A percentile compares a stretch with the other conserved stretches of the same genome.
phyloP scores from a whole-genome alignment of 78 protist genomes.

The Dictyostelium firmibasis region DNA sequence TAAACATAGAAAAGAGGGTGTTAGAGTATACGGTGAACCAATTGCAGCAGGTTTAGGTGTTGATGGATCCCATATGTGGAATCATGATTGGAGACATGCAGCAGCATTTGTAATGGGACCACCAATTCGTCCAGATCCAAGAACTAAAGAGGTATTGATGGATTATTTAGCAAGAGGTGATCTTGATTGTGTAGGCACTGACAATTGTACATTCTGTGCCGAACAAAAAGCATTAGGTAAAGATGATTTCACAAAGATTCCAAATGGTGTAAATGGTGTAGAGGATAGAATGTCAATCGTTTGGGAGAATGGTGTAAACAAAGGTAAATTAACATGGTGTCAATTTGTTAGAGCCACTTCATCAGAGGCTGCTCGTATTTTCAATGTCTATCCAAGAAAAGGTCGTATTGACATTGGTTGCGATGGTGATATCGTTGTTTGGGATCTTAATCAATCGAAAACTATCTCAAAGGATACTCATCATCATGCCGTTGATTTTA shows the following conservation, averaged over 20 bases:
- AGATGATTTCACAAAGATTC: constrained; percentile 90
- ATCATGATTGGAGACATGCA: constrained; percentile 91
- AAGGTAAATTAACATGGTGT: constrained; percentile 66
- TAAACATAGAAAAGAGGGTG: constrained; percentile 68
- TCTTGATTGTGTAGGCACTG: constrained; percentile 89
- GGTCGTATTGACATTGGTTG: constrained; percentile 90
- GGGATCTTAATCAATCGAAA: constrained; percentile 86
- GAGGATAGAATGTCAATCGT: constrained; percentile 93
- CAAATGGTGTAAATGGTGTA: constrained; percentile 90
- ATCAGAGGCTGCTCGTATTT: constrained; percentile 89
- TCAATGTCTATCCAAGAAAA: constrained; percentile 93
- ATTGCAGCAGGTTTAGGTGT: constrained; percentile 93
- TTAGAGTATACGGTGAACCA: constrained; percentile 88
- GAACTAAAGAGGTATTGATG: constrained; percentile 84
- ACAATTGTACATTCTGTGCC: constrained; percentile 91
- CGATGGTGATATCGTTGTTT: constrained; percentile 91
- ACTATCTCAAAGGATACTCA: constrained; percentile 84
- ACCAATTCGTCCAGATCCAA: constrained; percentile 93
- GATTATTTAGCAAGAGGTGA: constrained; percentile 84
- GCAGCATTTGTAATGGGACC: constrained; percentile 94
- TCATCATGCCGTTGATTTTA: constrained; percentile 91
- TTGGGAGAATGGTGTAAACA: constrained; percentile 86
- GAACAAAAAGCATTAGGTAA: constrained; percentile 90
- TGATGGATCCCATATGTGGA: constrained; percentile 84
- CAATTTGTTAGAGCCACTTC: constrained; percentile 90